Percentiles rank a stretch among this genome's conserved stretches.
These are phyloP conservation scores for Talaromyces sp. DNA, from an alignment of 2,329 filamentous ascomycete species.

Conservation along the genomic window DNA sequence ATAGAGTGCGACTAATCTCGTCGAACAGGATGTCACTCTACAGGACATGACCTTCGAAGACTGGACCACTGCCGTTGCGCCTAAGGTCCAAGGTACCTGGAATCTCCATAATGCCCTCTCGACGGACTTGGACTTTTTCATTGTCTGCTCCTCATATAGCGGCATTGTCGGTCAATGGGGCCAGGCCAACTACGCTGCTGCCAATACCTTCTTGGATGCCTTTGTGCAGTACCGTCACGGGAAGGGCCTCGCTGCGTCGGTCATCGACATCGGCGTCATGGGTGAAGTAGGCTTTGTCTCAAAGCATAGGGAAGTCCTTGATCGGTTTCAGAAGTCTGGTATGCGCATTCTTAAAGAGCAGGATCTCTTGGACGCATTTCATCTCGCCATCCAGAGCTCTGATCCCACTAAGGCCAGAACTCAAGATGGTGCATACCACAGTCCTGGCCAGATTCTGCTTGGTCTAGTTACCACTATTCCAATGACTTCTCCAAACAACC, in stretches of 20 bases:
- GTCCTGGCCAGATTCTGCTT: conserved; percentile 7
- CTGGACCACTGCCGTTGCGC: background rate
- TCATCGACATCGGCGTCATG: conserved; percentile 16
- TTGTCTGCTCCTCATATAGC: conserved; percentile 21
- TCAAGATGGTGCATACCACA: background rate
- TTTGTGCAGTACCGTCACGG: conserved; percentile 17
- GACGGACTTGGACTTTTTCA: conserved; percentile 30
- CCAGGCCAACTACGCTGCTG: conserved; percentile 37
- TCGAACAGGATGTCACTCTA: conserved; percentile 15
- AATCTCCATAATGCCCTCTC: background rate
- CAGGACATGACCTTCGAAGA: background rate
- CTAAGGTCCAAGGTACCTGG: conserved; percentile 2
- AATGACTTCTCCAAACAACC: conserved; percentile 17
- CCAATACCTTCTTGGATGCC: conserved; percentile 33
- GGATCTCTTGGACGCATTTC: background rate
- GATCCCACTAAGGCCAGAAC: background rate
- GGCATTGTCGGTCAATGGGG: conserved; percentile 33
- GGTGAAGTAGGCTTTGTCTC: conserved; percentile 15
- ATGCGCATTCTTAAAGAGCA: background rate
- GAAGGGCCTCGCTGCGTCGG: conserved; percentile 10
- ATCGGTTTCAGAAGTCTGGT: background rate
- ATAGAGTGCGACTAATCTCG: background rate
- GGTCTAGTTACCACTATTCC: conserved; percentile 19
- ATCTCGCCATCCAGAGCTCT: background rate
- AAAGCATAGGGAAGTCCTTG: background rate